Base-by-base conservation (phyloP, 2,329 filamentous ascomycete species). In the Trichoderma aggressivum region DNA sequence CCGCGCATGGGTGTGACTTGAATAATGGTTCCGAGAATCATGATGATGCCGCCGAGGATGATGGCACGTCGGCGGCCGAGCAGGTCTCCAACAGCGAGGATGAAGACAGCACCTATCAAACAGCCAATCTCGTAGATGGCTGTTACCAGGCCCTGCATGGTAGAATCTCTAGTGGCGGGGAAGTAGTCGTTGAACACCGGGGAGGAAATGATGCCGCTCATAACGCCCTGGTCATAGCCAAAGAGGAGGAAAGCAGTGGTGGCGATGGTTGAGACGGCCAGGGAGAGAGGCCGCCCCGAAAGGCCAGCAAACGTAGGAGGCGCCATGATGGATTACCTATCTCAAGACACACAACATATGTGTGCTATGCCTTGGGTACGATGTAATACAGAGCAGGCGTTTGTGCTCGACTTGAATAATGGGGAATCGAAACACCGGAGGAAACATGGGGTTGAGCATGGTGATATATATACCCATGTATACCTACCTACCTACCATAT, bases 171-270 rank as follows among this genome's bases (percentile, higher is more conserved):
- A 79, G 82, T 71, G 77, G 75, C 73, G 2, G 78, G 79, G 74
- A 88, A 87, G 56, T 84, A 81, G 59, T 83, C 73, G 72, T 84
- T 84, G 77, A 87, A 88, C 7, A 82, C 82, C 1, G 81, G 78
- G 4, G 86, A 83, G 24, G 84, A 84, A 72, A 88, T 87, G 73
- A 88, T 85, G 7, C 86, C 86, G 69, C 80, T 82, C 86, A 88
- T 88, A 50, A 85, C 83, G 74, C 84, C 83, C 78, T 85, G 87
- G 72, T 88, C 86, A 76, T 88, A 88, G 70, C 86, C 86, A 72
- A 88, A 88, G n/a, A 88, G 83, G 32, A 89, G 78, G 81, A 90
- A 90, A 26, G 87, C 89, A 63, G 87, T 89, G 0, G 89, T 91
- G 5, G 89, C 88, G 30, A 91, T 85, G n/a, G 86, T 84, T 1